Evolutionary conservation across 148 eudicot species (phyloP).

Genomic region (Arctostaphylos glauca): DNA sequence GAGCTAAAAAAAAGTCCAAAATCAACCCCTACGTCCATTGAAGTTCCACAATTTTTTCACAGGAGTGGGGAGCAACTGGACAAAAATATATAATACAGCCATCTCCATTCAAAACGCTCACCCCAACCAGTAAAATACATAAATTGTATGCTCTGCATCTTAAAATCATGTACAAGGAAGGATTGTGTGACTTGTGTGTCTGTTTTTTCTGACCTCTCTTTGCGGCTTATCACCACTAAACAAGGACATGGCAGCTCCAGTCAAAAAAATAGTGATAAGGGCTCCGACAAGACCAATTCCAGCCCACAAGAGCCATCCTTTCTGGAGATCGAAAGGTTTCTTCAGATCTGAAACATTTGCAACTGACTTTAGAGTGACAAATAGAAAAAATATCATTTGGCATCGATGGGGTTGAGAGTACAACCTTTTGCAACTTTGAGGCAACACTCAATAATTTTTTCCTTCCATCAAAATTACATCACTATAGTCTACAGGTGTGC

Average conservation of each 20-base stretch:
- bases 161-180: background rate
- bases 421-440: background rate
- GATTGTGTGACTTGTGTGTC: background rate
- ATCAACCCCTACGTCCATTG: background rate
- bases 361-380: background rate
- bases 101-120: background rate
- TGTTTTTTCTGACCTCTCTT: constrained; percentile 72
- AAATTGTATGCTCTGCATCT: constrained; percentile 2
- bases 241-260: constrained; percentile 69
- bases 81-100: background rate
- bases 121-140: background rate
- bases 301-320: constrained; percentile 98
- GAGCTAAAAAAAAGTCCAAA: background rate
- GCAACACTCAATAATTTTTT: background rate
- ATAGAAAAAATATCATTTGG: background rate
- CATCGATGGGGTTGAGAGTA: background rate
- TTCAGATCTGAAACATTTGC: constrained; percentile 54
- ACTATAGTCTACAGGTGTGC: background rate
- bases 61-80: background rate
- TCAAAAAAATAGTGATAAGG: constrained; percentile 56
- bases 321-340: constrained; percentile 76
- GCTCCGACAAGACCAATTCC: constrained; percentile 82
- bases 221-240: constrained; percentile 68
- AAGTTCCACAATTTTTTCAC: background rate
- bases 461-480: background rate